These are phyloP conservation scores for Tricholoma saponaceum DNA, from an alignment of 768 basidiomycete genomes.

Conservation along the genomic window DNA sequence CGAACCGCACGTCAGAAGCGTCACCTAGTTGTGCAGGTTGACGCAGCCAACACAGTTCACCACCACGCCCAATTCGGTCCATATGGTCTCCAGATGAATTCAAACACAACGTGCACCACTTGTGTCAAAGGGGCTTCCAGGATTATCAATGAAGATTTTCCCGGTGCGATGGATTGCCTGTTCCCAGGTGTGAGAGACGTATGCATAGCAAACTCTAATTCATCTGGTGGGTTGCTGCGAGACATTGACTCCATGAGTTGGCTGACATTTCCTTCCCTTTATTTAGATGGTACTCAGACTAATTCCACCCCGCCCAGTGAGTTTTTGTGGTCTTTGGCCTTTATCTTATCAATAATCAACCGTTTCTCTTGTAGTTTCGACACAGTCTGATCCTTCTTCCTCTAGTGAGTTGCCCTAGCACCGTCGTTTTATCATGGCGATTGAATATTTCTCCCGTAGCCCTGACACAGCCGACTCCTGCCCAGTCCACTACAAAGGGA, in stretches of 20 bases:
- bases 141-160: slow-evolving; percentile 7
- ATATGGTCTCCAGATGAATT: not conserved
- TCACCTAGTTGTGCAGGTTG: not conserved
- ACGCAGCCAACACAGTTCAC: not conserved
- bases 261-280: not conserved
- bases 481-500: not conserved
- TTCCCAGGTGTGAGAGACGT: slow-evolving; percentile 5
- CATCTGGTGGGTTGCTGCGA: not conserved
- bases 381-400: not conserved
- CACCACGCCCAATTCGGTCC: not conserved
- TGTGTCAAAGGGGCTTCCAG: slow-evolving; percentile 7
- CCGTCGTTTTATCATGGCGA: not conserved
- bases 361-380: not conserved
- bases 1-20: not conserved
- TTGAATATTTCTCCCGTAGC: not conserved
- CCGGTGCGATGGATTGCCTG: slow-evolving; percentile 4
- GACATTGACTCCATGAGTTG: not conserved
- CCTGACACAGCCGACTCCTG: not conserved
- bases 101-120: slow-evolving; percentile 8
- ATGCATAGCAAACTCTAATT: not conserved
- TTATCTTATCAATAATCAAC: not conserved
- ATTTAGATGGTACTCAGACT: not conserved
- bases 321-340: not conserved
- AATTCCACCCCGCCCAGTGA: not conserved
- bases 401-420: not conserved